These are phyloP conservation scores for Casuarina equisetifolia DNA, from an alignment of 306 rosid genomes.

Conservation along the genomic window DNA sequence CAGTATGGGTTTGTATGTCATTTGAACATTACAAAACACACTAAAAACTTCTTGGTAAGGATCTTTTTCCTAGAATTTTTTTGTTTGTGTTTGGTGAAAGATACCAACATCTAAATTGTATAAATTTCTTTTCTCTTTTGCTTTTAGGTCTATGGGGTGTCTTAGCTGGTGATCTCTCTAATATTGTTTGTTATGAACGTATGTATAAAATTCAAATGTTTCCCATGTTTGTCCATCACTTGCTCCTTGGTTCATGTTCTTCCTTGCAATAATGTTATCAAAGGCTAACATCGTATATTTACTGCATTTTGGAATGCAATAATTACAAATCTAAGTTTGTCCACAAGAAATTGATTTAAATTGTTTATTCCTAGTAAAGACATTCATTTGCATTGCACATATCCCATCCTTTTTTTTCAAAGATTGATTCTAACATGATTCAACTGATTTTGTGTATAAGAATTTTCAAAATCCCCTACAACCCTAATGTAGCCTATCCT, in stretches of 20 bases:
- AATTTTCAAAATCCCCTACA: not conserved
- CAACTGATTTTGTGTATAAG: not conserved
- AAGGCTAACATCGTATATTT: not conserved
- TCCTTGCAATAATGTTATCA: not conserved
- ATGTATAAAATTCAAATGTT: constrained; percentile 25
- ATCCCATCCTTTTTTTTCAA: not conserved
- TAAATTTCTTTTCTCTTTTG: constrained; percentile 20
- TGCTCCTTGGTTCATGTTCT: not conserved
- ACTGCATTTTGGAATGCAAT: not conserved
- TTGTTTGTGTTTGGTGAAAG: not conserved
- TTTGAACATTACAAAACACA: constrained; percentile 53
- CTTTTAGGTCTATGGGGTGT: constrained; percentile 83
- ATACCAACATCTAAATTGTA: not conserved
- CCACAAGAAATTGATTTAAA: not conserved
- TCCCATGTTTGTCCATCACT: not conserved
- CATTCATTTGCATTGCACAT: not conserved
- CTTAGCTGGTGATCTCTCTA: constrained; percentile 87
- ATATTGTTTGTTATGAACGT: constrained; percentile 93
- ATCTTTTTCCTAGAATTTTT: constrained; percentile 2
- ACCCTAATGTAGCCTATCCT: not conserved
- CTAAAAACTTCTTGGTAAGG: constrained; percentile 68
- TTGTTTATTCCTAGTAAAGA: not conserved
- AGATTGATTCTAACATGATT: not conserved
- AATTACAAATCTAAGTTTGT: not conserved
- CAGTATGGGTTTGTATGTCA: constrained; percentile 96